Evolutionary conservation across 2,329 filamentous ascomycete genomes (phyloP).

Genomic region (Westerdykella ornata): DNA sequence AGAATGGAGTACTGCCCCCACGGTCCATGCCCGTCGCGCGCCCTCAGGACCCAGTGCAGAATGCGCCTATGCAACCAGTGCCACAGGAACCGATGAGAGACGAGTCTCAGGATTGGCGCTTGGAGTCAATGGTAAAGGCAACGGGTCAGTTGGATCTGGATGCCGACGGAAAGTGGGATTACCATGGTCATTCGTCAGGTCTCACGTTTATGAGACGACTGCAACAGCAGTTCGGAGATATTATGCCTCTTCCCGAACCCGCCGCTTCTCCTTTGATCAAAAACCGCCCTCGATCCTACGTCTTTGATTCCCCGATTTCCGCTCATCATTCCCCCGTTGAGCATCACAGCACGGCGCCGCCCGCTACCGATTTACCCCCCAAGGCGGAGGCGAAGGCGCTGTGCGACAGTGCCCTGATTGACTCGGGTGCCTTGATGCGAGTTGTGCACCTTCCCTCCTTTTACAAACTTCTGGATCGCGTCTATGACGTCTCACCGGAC

Average conservation of each 20-base stretch:
- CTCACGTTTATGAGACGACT: slow-evolving; percentile 81
- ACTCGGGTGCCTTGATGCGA: slow-evolving; percentile 58
- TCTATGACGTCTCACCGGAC: slow-evolving; percentile 61
- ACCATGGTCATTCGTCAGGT: slow-evolving; percentile 88
- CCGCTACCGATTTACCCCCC: slow-evolving; percentile 59
- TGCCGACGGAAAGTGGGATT: slow-evolving; percentile 88
- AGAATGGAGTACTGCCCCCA: slow-evolving; percentile 55
- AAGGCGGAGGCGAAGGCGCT: slow-evolving; percentile 51
- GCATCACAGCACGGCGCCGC: slow-evolving; percentile 31
- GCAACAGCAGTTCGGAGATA: slow-evolving; percentile 76
- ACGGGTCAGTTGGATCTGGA: slow-evolving; percentile 87
- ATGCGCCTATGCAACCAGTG: slow-evolving; percentile 4
- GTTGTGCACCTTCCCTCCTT: slow-evolving; percentile 79
- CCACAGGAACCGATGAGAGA: slow-evolving; percentile 11
- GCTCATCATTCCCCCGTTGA: slow-evolving; percentile 56
- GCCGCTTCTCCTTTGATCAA: slow-evolving; percentile 53
- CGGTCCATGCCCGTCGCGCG: slow-evolving; percentile 21
- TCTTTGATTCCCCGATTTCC: slow-evolving; percentile 64
- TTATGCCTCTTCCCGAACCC: slow-evolving; percentile 57
- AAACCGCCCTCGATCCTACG: slow-evolving; percentile 49
- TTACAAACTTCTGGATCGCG: slow-evolving; percentile 65
- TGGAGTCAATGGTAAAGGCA: slow-evolving; percentile 92
- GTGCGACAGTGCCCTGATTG: slow-evolving; percentile 55
- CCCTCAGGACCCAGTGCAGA: slow-evolving; percentile 5
- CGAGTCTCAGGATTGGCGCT: slow-evolving; percentile 52